phyloP scores from a whole-genome alignment of 805 yeast species.

The Dipodascus albidus region DNA sequence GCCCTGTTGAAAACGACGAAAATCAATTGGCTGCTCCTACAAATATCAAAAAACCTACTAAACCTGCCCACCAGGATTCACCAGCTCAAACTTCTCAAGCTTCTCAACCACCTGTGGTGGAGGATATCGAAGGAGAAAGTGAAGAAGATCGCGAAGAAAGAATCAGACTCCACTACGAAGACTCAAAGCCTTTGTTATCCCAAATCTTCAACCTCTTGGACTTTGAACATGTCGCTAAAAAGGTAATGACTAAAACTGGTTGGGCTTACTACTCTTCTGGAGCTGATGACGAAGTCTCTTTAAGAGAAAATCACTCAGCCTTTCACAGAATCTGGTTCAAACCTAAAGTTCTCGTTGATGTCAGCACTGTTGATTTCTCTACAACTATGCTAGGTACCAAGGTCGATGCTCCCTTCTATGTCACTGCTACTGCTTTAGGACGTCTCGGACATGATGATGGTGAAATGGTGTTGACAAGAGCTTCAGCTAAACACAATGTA shows the following conservation, averaged over 20 bases:
- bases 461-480: conserved; percentile 73
- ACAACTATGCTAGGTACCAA: conserved; percentile 68
- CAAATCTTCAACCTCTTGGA: conserved; percentile 71
- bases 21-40: conserved; percentile 3
- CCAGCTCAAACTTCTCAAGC: not conserved
- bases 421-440: conserved; percentile 87
- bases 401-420: conserved; percentile 70
- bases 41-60: not conserved
- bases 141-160: conserved; percentile 13
- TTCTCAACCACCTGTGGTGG: not conserved
- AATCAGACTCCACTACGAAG: conserved; percentile 29
- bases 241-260: conserved; percentile 64
- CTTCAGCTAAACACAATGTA: conserved; percentile 59
- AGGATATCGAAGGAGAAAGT: not conserved
- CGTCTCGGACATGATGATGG: conserved; percentile 91
- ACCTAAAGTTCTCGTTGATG: conserved; percentile 76
- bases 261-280: conserved; percentile 94
- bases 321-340: conserved; percentile 81
- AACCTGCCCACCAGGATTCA: not conserved
- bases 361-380: conserved; percentile 53
- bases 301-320: conserved; percentile 84
- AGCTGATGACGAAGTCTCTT: conserved; percentile 82
- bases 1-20: conserved; percentile 30
- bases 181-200: conserved; percentile 45
- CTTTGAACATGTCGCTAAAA: conserved; percentile 77